phyloP scores from a whole-genome alignment of 2,329 filamentous ascomycete genomes.

The Ophiostoma sp. region DNA sequence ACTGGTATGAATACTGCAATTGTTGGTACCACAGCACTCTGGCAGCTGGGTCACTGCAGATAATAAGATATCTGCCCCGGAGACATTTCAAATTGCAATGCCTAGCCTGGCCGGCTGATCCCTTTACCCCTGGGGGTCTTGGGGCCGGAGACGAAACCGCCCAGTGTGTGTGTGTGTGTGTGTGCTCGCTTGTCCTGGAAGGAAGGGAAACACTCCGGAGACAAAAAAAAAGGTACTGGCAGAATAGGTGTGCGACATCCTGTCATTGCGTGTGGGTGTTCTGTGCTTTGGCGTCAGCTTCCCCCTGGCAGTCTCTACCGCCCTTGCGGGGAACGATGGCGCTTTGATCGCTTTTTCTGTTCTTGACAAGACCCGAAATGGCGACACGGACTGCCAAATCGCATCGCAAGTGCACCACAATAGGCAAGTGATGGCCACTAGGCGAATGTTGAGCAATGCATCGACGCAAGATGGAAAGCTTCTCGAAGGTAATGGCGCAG shows the following conservation, averaged over 20 bases:
- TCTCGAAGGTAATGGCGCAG: conserved; percentile 11
- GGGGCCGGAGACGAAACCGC: neutral
- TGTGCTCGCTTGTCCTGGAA: neutral
- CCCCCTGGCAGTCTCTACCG: neutral
- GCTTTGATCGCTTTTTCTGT: conserved; percentile 13
- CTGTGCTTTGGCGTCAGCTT: conserved; percentile 1
- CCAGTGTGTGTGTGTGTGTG: neutral
- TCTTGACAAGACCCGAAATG: neutral
- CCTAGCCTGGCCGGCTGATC: neutral
- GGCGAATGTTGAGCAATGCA: neutral
- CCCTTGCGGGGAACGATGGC: neutral
- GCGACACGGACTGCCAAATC: neutral
- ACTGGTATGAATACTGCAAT: neutral
- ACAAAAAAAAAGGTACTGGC: neutral
- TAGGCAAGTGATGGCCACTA: neutral
- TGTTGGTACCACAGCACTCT: neutral
- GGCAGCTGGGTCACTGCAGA: neutral
- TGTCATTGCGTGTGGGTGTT: neutral
- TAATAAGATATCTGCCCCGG: neutral
- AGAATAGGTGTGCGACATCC: neutral
- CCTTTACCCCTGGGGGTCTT: neutral
- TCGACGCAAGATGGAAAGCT: conserved; percentile 7
- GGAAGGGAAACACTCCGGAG: neutral
- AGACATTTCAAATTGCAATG: neutral
- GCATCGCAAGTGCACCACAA: neutral